Evolutionary conservation across 208 protist species (phyloP).

Genomic region (Naegleria gruberi): DNA sequence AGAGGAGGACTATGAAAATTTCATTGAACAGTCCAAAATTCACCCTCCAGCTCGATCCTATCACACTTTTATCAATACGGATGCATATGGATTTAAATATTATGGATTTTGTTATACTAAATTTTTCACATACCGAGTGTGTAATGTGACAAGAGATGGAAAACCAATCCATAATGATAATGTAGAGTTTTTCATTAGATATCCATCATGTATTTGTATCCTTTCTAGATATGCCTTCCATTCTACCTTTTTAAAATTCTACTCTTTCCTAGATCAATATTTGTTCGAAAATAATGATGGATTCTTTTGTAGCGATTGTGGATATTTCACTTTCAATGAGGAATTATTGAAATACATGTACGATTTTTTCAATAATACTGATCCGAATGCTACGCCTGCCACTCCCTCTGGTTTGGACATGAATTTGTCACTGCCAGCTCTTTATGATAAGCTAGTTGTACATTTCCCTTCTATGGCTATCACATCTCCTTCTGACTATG

Average conservation of each 20-base stretch:
- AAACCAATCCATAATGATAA: background rate
- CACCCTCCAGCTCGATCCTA: background rate
- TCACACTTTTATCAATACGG: background rate
- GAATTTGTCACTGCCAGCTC: background rate
- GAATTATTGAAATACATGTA: background rate
- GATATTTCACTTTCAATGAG: background rate
- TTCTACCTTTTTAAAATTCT: background rate
- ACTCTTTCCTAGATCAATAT: background rate
- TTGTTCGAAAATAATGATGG: background rate
- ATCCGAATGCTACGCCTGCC: too few relatives aligned
- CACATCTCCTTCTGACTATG: background rate
- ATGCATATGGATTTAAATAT: background rate
- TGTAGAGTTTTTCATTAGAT: background rate
- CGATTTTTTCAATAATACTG: background rate
- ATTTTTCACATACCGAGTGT: background rate
- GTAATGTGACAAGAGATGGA: background rate
- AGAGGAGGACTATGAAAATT: background rate
- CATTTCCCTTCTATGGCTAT: background rate
- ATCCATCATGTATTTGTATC: background rate
- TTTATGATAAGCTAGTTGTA: background rate
- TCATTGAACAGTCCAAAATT: background rate
- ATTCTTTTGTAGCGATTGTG: background rate
- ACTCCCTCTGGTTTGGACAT: too few relatives aligned
- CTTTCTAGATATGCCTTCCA: background rate
- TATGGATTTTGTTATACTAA: constrained; percentile 1